Evolutionary conservation across 306 rosid species (phyloP).

Genomic region (Benincasa hispida): DNA sequence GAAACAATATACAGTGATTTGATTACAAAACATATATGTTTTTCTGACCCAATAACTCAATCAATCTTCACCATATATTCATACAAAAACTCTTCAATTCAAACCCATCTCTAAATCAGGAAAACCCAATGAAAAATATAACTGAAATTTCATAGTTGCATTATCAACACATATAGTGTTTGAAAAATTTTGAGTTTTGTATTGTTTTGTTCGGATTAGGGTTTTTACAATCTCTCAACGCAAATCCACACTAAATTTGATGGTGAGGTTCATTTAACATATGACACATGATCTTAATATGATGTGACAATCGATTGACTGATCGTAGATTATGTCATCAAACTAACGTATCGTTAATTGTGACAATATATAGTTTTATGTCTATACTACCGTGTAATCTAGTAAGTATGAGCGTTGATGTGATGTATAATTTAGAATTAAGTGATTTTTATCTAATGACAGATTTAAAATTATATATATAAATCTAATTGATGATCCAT

Average conservation of each 20-base stretch:
- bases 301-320: not conserved
- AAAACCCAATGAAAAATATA: no score
- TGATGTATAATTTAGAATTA: not conserved
- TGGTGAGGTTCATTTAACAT: no score
- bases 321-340: not conserved
- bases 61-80: not conserved
- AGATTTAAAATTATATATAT: not conserved
- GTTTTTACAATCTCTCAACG: not conserved
- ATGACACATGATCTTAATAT: no score
- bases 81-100: not conserved
- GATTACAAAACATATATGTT: not conserved
- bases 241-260: no score
- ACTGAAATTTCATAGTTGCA: no score
- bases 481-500: not conserved
- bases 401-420: not conserved
- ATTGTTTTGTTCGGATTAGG: not conserved
- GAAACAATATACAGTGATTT: slow-evolving; percentile 7
- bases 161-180: not conserved
- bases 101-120: not conserved
- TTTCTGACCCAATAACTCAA: slow-evolving; percentile 1
- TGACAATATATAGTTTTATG: not conserved
- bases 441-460: not conserved
- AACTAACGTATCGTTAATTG: not conserved
- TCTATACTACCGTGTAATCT: not conserved
- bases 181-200: not conserved